Evolutionary conservation across 345 rosid species (phyloP), one percentile per base, ranked within the genome.

Genomic region (Cardamine resedifolia): DNA sequence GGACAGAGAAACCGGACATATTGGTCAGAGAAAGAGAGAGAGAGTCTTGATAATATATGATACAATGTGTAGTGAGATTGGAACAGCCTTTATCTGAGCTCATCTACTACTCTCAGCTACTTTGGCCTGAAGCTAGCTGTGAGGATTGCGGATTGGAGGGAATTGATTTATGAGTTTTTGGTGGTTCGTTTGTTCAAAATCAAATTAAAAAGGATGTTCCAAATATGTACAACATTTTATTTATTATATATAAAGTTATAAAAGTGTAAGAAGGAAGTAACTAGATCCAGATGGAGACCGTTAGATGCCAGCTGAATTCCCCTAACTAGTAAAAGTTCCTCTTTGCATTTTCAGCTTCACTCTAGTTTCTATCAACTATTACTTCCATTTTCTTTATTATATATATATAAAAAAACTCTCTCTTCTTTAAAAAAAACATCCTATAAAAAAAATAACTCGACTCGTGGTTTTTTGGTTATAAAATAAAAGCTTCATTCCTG

Each of bases 271-370:
- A 47, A 71, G 26, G 27, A 68, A 48, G 78, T 68, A 74, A 78
- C 78, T 64, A 68, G 78, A 65, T 55, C 53, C 41, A 65, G 64
- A 57, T 66, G 69, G 61, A 66, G 74, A 77, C 77, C 82, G 88
- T 90, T 89, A 71, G 83, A 87, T 83, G 55, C 82, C 71, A 93
- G 90, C 94, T 80, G 86, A 84, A 86, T 79, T 81, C 84, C 80
- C 82, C 85, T 75, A 76, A 78, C 78, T 31, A 77, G 77, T 41
- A 30, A 76, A 70, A 58, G 23, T 70, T 73, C 76, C 75, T 39
- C 68, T 76, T 84, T 56, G 78, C 81, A 79, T 83, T 77, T 78
- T 64, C 58, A 49, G 70, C 41, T 78, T 64, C 63, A 61, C 79
- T 73, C 75, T 83, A 79, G 78, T 77, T 81, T 81, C 44, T 78